Evolutionary conservation across 305 asterid genomes (phyloP).

Genomic region (Fraxinus dipetala): DNA sequence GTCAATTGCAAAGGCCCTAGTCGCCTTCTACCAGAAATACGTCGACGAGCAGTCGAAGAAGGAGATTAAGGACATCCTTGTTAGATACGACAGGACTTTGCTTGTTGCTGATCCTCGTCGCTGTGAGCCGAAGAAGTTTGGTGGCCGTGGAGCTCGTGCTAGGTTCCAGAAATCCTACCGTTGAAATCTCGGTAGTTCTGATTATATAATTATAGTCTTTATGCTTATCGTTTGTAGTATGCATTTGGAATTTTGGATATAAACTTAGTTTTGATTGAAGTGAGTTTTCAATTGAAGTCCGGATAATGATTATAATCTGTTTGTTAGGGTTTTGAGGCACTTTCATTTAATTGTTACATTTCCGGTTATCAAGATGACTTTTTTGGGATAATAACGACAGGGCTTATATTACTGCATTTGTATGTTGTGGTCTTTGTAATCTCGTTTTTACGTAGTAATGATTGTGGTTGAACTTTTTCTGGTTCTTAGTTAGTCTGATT

Average conservation of each 20-base stretch:
- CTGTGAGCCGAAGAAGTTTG: slow-evolving; percentile 86
- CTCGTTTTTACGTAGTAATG: not conserved
- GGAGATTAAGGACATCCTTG: slow-evolving; percentile 66
- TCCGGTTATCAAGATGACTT: not conserved
- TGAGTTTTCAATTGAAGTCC: not conserved
- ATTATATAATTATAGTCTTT: not conserved
- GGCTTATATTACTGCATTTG: not conserved
- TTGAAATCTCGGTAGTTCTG: slow-evolving; percentile 15
- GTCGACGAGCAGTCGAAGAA: slow-evolving; percentile 70
- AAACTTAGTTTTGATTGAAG: not conserved
- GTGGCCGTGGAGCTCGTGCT: slow-evolving; percentile 81
- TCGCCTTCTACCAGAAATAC: slow-evolving; percentile 68
- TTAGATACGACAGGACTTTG: slow-evolving; percentile 63
- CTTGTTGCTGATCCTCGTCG: slow-evolving; percentile 87
- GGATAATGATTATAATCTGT: not conserved
- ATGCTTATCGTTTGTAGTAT: not conserved
- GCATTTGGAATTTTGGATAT: not conserved
- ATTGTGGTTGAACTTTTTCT: not conserved
- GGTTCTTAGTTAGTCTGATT: not conserved
- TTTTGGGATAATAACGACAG: not conserved
- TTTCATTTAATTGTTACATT: not conserved
- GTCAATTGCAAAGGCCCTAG: slow-evolving; percentile 71
- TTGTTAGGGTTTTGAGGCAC: not conserved
- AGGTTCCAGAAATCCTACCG: slow-evolving; percentile 75
- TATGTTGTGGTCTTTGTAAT: not conserved